phyloP scores from a whole-genome alignment of 2,329 filamentous ascomycete species.

The Chrysoporthe puriensis region DNA sequence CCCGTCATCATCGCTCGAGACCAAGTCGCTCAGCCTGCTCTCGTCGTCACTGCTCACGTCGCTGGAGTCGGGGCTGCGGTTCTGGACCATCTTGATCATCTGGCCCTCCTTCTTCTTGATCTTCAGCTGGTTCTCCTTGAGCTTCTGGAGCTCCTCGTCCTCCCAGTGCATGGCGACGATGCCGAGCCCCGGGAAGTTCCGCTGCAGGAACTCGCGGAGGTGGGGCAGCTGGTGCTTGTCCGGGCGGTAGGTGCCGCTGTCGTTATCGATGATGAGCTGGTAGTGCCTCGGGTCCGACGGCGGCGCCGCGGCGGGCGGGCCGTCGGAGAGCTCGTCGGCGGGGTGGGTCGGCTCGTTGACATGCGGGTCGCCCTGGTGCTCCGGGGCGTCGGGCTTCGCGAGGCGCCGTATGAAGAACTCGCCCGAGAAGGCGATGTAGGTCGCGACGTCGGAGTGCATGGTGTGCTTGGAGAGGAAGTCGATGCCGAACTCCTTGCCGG shows the following conservation, averaged over 20 bases:
- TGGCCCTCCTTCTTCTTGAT: slow-evolving; percentile 69
- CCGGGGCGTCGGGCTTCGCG: slow-evolving; percentile 49
- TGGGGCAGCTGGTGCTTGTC: slow-evolving; percentile 75
- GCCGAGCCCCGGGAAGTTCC: slow-evolving; percentile 77
- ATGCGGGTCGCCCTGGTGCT: slow-evolving; percentile 41
- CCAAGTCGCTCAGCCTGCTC: slow-evolving; percentile 54
- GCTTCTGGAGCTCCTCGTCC: slow-evolving; percentile 69
- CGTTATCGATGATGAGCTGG: slow-evolving; percentile 92
- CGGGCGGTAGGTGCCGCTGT: slow-evolving; percentile 90
- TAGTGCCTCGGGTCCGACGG: slow-evolving; percentile 63
- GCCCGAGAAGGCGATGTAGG: slow-evolving; percentile 89
- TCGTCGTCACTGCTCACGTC: slow-evolving; percentile 57
- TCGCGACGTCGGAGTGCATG: slow-evolving; percentile 92
- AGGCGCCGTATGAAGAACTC: slow-evolving; percentile 88
- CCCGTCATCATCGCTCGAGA: slow-evolving; percentile 41
- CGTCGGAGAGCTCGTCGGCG: slow-evolving; percentile 49
- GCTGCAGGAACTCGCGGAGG: slow-evolving; percentile 70
- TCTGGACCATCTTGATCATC: slow-evolving; percentile 58
- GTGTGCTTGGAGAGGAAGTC: slow-evolving; percentile 94
- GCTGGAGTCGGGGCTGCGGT: slow-evolving; percentile 53
- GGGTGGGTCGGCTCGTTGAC: slow-evolving; percentile 56
- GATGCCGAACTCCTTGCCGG: slow-evolving; percentile 92
- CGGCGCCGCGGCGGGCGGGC: slow-evolving; percentile 48
- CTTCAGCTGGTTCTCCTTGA: slow-evolving; percentile 77
- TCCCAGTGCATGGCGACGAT: slow-evolving; percentile 79